Percentiles rank a stretch among this genome's conserved stretches.
phyloP scores from a whole-genome alignment of 78 protist species.

The Dictyostelium discoideum region DNA sequence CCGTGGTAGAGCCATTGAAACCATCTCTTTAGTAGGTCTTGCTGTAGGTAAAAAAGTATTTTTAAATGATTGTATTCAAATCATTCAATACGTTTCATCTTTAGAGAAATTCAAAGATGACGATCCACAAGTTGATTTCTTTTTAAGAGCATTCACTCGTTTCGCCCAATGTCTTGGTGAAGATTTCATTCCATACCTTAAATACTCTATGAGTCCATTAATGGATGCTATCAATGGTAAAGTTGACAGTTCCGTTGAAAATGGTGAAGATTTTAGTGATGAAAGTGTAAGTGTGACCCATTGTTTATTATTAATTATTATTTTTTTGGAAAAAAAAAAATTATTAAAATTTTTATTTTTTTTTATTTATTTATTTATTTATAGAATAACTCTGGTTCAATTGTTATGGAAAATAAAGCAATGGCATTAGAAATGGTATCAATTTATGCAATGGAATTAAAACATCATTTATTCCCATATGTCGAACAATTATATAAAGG shows the following conservation, averaged over 20 bases:
- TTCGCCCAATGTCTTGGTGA: conserved; percentile 87
- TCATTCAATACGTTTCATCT: conserved; percentile 83
- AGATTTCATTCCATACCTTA: conserved; percentile 92
- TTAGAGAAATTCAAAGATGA: conserved; percentile 82
- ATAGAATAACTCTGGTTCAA: conserved; percentile 38
- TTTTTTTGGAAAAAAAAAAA: too few relatives aligned
- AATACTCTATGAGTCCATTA: conserved; percentile 85
- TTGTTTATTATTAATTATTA: not conserved
- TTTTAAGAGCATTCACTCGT: conserved; percentile 92
- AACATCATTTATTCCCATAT: conserved; percentile 65
- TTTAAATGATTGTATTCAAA: conserved; percentile 63
- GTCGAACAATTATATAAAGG: conserved; percentile 31
- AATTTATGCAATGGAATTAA: conserved; percentile 76
- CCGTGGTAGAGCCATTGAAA: conserved; percentile 95
- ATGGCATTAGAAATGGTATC: conserved; percentile 86
- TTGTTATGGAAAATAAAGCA: conserved; percentile 89
- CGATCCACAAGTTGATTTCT: conserved; percentile 90
- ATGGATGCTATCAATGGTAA: conserved; percentile 55
- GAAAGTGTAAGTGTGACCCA: not conserved
- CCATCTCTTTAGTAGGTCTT: conserved; percentile 91
- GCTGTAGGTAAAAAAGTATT: conserved; percentile 94
- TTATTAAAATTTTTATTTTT: not conserved
- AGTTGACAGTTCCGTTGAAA: conserved; percentile 39
- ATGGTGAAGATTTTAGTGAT: not conserved
- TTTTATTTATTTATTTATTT: not conserved